phyloP scores from a whole-genome alignment of 1,284 basidiomycete species.

The Phellinidium pouzarii region DNA sequence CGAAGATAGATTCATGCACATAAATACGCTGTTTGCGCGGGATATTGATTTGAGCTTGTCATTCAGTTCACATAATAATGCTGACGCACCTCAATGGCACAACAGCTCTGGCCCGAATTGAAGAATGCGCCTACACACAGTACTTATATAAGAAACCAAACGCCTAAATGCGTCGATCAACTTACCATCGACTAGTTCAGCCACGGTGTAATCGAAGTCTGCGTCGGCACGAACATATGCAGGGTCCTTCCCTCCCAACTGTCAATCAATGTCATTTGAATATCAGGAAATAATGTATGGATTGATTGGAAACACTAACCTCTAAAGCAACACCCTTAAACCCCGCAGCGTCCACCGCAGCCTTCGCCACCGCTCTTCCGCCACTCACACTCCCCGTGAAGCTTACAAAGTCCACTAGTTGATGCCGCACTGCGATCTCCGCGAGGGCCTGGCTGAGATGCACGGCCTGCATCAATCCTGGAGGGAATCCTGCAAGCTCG shows the following conservation, averaged over 20 bases:
- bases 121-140: constrained; percentile 72
- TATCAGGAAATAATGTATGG: background rate
- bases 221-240: constrained; percentile 89
- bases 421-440: constrained; percentile 58
- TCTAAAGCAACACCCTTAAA: constrained; percentile 82
- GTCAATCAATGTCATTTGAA: too few species aligned
- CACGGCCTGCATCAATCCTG: constrained; percentile 70
- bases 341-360: constrained; percentile 49
- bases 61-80: background rate
- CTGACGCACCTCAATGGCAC: constrained; percentile 63
- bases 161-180: background rate
- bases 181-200: constrained; percentile 84
- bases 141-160: background rate
- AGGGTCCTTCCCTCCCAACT: constrained; percentile 95
- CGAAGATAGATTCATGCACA: constrained; percentile 81
- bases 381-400: constrained; percentile 85
- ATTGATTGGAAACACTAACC: constrained; percentile 31
- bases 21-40: constrained; percentile 70
- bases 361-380: constrained; percentile 57
- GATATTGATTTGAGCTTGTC: background rate
- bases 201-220: constrained; percentile 76
- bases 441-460: constrained; percentile 71
- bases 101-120: constrained; percentile 94
- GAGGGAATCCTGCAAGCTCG: constrained; percentile 68
- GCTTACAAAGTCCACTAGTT: constrained; percentile 71